These are phyloP conservation scores for Silene latifolia DNA, from an alignment of 148 eudicot genomes.

Conservation along the genomic window DNA sequence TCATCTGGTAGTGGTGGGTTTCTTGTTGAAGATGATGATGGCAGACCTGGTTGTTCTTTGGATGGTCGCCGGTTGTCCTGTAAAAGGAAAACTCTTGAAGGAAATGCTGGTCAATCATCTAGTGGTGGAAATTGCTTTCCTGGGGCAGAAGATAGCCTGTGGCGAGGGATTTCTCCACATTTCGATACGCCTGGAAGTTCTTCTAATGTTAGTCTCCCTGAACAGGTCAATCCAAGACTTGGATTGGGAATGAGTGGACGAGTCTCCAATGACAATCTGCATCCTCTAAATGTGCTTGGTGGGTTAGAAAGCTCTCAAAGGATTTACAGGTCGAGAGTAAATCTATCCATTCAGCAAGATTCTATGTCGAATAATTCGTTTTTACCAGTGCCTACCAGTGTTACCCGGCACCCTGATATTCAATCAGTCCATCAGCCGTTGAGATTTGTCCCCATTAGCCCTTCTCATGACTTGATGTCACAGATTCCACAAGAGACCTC, in stretches of 20 bases:
- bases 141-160: slow-evolving; percentile 34
- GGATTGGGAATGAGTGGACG: slow-evolving; percentile 46
- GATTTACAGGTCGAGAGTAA: slow-evolving; percentile 53
- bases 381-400: slow-evolving; percentile 25
- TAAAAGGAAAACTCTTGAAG: slow-evolving; percentile 80
- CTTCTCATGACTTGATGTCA: slow-evolving; percentile 43
- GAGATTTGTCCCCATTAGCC: slow-evolving; percentile 40
- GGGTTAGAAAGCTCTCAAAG: slow-evolving; percentile 47
- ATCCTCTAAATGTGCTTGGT: slow-evolving; percentile 29
- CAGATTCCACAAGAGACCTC: slow-evolving; percentile 31
- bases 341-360: slow-evolving; percentile 44
- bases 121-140: slow-evolving; percentile 47
- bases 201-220: slow-evolving; percentile 22
- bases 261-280: slow-evolving; percentile 35
- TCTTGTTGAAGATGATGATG: slow-evolving; percentile 46
- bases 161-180: slow-evolving; percentile 46
- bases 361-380: slow-evolving; percentile 31
- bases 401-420: slow-evolving; percentile 27
- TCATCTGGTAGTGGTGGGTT: slow-evolving; percentile 50
- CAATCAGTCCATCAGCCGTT: slow-evolving; percentile 41
- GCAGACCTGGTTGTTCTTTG: slow-evolving; percentile 44
- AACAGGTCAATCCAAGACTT: slow-evolving; percentile 49
- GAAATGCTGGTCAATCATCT: slow-evolving; percentile 70
- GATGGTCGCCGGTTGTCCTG: slow-evolving; percentile 64
- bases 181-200: slow-evolving; percentile 38